A percentile compares a stretch with the other conserved stretches of the same genome.
Evolutionary conservation across 495 filamentous ascomycete species (phyloP).

Genomic region (Aspergillus egyptiacus): DNA sequence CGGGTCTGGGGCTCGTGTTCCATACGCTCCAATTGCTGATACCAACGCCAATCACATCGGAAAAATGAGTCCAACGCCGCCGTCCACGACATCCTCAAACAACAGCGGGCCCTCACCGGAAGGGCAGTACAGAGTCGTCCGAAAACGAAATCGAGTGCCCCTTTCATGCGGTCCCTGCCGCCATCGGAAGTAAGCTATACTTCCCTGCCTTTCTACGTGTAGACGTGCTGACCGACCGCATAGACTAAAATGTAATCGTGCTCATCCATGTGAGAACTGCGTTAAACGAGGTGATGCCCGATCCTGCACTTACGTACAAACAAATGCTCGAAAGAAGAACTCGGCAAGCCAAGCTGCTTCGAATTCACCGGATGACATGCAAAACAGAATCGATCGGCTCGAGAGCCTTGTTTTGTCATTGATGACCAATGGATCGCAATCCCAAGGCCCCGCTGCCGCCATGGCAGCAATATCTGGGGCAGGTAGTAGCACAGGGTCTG

Average conservation of each 20-base stretch:
- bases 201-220: conserved; percentile 23
- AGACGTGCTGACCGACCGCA: conserved; percentile 23
- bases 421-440: conserved; percentile 83
- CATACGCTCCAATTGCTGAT: background rate
- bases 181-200: conserved; percentile 75
- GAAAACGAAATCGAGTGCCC: conserved; percentile 91
- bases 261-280: conserved; percentile 92
- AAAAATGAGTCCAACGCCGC: conserved; percentile 80
- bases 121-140: conserved; percentile 78
- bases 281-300: conserved; percentile 76
- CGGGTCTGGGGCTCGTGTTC: background rate
- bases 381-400: conserved; percentile 93
- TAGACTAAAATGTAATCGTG: conserved; percentile 90
- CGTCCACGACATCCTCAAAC: conserved; percentile 76
- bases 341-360: conserved; percentile 50
- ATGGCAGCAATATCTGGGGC: conserved; percentile 58
- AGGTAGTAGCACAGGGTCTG: conserved; percentile 49
- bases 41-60: background rate
- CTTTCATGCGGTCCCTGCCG: conserved; percentile 92
- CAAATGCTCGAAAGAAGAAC: conserved; percentile 70
- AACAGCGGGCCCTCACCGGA: conserved; percentile 75
- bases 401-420: conserved; percentile 91
- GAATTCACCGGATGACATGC: conserved; percentile 88
- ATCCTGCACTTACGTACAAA: conserved; percentile 86
- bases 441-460: conserved; percentile 57